These are phyloP conservation scores for Chlamydomonas sp. DNA, from an alignment of 139 green algal genomes.

Conservation along the genomic window DNA sequence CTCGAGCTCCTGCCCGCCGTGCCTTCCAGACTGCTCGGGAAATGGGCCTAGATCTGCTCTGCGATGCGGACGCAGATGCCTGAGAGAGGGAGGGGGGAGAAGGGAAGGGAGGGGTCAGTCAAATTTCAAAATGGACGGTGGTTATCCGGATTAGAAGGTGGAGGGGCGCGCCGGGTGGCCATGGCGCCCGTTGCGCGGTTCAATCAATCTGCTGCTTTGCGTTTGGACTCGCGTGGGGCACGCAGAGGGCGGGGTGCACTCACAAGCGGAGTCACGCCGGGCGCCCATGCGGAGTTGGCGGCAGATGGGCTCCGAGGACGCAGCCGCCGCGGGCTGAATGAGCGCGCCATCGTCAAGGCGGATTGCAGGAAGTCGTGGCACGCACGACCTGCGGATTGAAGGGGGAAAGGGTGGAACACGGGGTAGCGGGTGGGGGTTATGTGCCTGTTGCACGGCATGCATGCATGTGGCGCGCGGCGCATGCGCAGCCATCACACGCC, in stretches of 20 bases:
- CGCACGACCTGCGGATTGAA: not conserved
- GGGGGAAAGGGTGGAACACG: not conserved
- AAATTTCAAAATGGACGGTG: too few relatives aligned
- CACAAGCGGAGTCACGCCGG: slow-evolving; percentile 7
- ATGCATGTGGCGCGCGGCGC: not conserved
- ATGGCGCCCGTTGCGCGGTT: too few relatives aligned
- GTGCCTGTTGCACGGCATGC: not conserved
- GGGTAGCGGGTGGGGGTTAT: not conserved
- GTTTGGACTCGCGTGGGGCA: not conserved
- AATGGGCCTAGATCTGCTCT: not conserved
- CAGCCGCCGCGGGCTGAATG: not conserved
- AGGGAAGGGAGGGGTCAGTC: too few relatives aligned
- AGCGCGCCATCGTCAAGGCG: not conserved
- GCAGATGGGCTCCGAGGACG: not conserved
- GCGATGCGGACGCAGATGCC: not conserved
- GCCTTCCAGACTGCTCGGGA: not conserved
- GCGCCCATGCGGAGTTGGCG: not conserved
- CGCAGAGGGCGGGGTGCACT: not conserved
- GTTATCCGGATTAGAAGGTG: too few relatives aligned
- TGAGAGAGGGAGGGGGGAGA: not conserved
- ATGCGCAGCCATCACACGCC: not conserved
- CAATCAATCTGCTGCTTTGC: not conserved
- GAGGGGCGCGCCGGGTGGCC: too few relatives aligned
- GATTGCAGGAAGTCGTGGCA: slow-evolving; percentile 11
- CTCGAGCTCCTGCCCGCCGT: not conserved